Base-by-base conservation (phyloP, 2,329 filamentous ascomycete species). In the Xylariaceae sp. region DNA sequence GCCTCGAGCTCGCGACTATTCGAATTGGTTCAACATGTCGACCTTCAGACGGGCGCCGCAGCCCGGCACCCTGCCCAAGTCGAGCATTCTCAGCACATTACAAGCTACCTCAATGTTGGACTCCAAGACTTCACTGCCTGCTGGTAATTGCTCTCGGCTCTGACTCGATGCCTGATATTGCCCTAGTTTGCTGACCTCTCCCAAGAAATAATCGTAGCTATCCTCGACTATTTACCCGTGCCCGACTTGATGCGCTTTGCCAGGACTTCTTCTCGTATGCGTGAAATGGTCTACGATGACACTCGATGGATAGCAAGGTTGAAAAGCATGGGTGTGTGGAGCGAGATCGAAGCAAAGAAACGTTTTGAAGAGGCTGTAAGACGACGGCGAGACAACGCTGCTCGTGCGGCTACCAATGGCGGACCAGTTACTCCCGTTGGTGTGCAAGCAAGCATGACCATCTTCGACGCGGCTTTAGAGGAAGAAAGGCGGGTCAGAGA, bases 231-330 rank as follows among this genome's bases (percentile, higher is more conserved):
- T 71, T 82, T 97, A 36, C 87, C 89, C 36, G 80, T 96, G 27
- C 75, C 86, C 52, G 92, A 96, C 68, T 85, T 95, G 62, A 81
- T 97, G 66, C 83, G 84, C 58, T 92, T 90, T 65, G 92, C 94
- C 40, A 85, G 86, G 55, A 85, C 88, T 19, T 96, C 90, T 51
- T 87, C 82, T 64, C 87, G 89, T 53, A 82, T 97, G 78, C 86
- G 87, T 65, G 94, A 99, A 71, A 99, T 99, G 91, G 91, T 96
- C 3, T 99, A 97, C 70, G 94, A 99, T 68, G 94, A 99, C 68
- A 89, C 90, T 44, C 81, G 92, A 73, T 99, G 94, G 94, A 87
- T 97, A 36, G 83, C 89, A 56, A 81, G 89, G 55, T 71, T 99
- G 47, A 87, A 87, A 66, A 84, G 80, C 51, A 96, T 99, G 84